A percentile compares a stretch with the other conserved stretches of the same genome.
Conservation (phyloP, 176 grass and related monocot genomes). For the Oryza officinalis region DNA sequence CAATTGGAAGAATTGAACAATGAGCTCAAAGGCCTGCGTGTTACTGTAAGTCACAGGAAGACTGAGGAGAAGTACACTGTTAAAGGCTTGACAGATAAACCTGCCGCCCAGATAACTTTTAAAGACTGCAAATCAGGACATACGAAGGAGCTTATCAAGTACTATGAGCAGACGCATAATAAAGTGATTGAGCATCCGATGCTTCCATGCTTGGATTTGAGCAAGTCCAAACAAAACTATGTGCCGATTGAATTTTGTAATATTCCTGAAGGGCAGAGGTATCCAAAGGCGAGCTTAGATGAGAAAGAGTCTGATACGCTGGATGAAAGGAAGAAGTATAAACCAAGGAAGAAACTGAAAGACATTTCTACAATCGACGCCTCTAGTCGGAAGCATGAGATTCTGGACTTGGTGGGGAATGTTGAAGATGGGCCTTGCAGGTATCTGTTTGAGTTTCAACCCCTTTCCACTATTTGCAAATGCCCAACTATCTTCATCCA, state of each 20-base stretch:
- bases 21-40: conserved; percentile 39
- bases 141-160: conserved; percentile 29
- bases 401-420: conserved; percentile 21
- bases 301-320: neutral
- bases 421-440: conserved; percentile 50
- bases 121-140: conserved; percentile 26
- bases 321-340: too few species aligned
- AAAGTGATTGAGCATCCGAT: conserved; percentile 12
- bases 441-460: conserved; percentile 34
- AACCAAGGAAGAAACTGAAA: neutral
- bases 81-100: conserved; percentile 38
- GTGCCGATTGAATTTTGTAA: conserved; percentile 53
- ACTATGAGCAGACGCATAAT: conserved; percentile 23
- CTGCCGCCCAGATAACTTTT: conserved; percentile 34
- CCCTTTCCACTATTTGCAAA: neutral
- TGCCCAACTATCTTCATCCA: neutral
- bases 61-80: conserved; percentile 45
- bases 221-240: conserved; percentile 39
- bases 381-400: neutral
- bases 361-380: neutral
- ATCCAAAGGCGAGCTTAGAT: conserved; percentile 24
- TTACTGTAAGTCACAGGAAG: conserved; percentile 44
- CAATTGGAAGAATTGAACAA: neutral
- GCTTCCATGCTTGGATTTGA: conserved; percentile 60
- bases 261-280: conserved; percentile 44